These are phyloP conservation scores for Xerocomus brunneocitrinus DNA, from an alignment of 768 basidiomycete genomes.

Conservation along the genomic window DNA sequence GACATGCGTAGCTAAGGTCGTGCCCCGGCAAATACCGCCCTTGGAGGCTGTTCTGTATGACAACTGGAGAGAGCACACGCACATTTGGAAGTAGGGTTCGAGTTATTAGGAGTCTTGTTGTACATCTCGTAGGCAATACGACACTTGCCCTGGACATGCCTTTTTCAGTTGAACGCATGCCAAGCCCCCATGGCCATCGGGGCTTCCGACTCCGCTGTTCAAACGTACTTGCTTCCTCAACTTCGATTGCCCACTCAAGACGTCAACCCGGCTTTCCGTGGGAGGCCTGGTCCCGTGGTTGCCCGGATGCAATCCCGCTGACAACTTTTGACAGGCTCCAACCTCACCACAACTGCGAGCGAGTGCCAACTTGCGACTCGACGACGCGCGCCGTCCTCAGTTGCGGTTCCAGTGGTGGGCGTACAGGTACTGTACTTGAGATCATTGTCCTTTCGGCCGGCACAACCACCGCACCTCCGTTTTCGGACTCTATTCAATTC, in stretches of 20 bases:
- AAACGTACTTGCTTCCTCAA: constrained; percentile 10
- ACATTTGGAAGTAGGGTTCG: constrained; percentile 15
- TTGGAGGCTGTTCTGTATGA: constrained; percentile 9
- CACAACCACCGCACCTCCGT: neutral
- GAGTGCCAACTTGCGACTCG: neutral
- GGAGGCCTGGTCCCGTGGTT: neutral
- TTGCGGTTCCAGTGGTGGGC: neutral
- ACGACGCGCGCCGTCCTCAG: neutral
- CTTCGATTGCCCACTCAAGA: constrained; percentile 19
- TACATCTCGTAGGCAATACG: constrained; percentile 17
- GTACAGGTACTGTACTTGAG: neutral
- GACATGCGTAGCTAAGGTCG: neutral
- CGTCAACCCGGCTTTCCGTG: neutral
- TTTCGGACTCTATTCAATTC: constrained; percentile 12
- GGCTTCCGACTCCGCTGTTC: constrained; percentile 27
- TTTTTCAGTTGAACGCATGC: constrained; percentile 19
- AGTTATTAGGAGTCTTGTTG: neutral
- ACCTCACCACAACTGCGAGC: neutral
- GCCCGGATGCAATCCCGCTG: neutral
- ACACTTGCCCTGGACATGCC: constrained; percentile 13
- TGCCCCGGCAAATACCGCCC: constrained; percentile 22
- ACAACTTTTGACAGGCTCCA: neutral
- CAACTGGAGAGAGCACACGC: constrained; percentile 11
- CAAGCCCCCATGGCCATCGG: constrained; percentile 26
- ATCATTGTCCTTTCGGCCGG: neutral